A percentile compares a stretch with the other conserved stretches of the same genome.
phyloP scores from a whole-genome alignment of 78 protist species.

The Dictyostelium discoideum region dicty_2.7 NC_007089.4:1387501-1388000 shows the following conservation, averaged over 20 bases:
- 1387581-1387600: slow-evolving; percentile 86
- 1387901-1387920: slow-evolving; percentile 55
- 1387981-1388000: background rate
- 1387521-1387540: background rate
- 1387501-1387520: too few species aligned
- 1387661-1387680: slow-evolving; percentile 99
- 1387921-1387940: too few species aligned
- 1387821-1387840: slow-evolving; percentile 89
- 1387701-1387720: slow-evolving; percentile 99
- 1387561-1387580: slow-evolving; percentile 91
- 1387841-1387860: slow-evolving; percentile 92
- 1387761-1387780: slow-evolving; percentile 92
- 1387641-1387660: slow-evolving; percentile 83
- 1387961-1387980: background rate
- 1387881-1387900: slow-evolving; percentile 61
- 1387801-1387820: slow-evolving; percentile 9
- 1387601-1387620: slow-evolving; percentile 98
- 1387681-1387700: slow-evolving; percentile 98
- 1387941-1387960: background rate
- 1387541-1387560: slow-evolving; percentile 91
- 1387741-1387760: slow-evolving; percentile 93
- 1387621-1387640: slow-evolving; percentile 95
- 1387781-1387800: slow-evolving; percentile 91
- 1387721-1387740: slow-evolving; percentile 98
- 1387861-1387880: slow-evolving; percentile 98